Conservation (phyloP, 73 alveolate species). For the Tetrahymena malaccensis region DNA sequence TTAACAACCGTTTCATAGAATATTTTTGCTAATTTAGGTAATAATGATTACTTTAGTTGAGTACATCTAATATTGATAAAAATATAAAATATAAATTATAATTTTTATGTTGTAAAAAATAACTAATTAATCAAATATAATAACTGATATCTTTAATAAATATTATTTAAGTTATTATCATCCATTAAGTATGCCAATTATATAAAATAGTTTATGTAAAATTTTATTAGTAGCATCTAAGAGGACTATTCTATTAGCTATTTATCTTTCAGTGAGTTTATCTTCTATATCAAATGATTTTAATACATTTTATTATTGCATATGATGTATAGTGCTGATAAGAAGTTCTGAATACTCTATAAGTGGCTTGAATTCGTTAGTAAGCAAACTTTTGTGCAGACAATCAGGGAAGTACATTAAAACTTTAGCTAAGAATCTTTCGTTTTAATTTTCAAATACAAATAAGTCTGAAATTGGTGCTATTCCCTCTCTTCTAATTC, state of each 20-base stretch:
- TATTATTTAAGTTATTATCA: background rate
- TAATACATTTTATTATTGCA: background rate
- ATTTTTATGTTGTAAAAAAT: too few relatives aligned
- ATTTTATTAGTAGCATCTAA: background rate
- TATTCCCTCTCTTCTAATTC: background rate
- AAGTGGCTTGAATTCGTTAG: background rate
- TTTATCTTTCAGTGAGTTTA: background rate
- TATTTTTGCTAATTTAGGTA: too few relatives aligned
- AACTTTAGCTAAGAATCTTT: background rate
- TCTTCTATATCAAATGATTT: background rate
- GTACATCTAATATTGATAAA: too few relatives aligned
- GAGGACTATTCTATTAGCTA: background rate
- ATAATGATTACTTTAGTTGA: too few relatives aligned
- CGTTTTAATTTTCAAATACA: background rate
- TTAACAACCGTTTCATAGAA: too few relatives aligned
- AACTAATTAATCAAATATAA: too few relatives aligned
- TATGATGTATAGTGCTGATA: background rate
- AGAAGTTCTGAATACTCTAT: background rate
- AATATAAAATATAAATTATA: too few relatives aligned
- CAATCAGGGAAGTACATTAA: background rate
- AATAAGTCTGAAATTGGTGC: background rate
- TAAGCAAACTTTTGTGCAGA: background rate
- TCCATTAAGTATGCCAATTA: background rate
- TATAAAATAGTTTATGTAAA: background rate
- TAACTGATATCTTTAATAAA: too few relatives aligned